Evolutionary conservation across 257 asterid species (phyloP).

Genomic region (Jacaranda mimosifolia): DNA sequence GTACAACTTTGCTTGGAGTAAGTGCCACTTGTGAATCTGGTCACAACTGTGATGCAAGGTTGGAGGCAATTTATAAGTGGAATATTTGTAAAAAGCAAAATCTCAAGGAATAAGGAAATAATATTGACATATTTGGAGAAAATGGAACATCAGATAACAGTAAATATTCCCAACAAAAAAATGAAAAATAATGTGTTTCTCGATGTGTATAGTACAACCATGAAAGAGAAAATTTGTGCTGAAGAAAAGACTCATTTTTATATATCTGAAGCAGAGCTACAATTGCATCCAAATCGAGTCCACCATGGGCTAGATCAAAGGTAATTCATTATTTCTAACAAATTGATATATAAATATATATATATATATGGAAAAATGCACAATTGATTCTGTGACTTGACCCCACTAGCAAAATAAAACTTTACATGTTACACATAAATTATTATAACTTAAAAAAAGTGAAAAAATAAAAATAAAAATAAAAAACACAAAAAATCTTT

Average conservation of each 20-base stretch:
- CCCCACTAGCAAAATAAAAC: too few species aligned
- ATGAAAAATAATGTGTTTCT: slow-evolving; percentile 41
- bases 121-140: slow-evolving; percentile 60
- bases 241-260: slow-evolving; percentile 60
- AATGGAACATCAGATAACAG: slow-evolving; percentile 53
- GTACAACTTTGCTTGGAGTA: slow-evolving; percentile 44
- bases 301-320: slow-evolving; percentile 67
- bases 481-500: too few species aligned
- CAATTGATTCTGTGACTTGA: too few species aligned
- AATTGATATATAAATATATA: not conserved
- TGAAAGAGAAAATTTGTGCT: slow-evolving; percentile 11
- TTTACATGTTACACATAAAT: too few species aligned
- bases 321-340: slow-evolving; percentile 35
- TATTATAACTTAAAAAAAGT: too few species aligned
- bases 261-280: slow-evolving; percentile 70
- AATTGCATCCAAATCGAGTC: slow-evolving; percentile 57
- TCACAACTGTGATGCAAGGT: slow-evolving; percentile 53
- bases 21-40: slow-evolving; percentile 49
- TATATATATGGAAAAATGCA: too few species aligned
- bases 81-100: slow-evolving; percentile 74
- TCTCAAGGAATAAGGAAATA: slow-evolving; percentile 61
- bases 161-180: slow-evolving; percentile 61
- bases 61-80: slow-evolving; percentile 88
- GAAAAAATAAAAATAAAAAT: too few species aligned
- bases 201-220: slow-evolving; percentile 19